phyloP scores from a whole-genome alignment of 148 eudicot genomes.

The Mesembryanthemum crystallinum region DNA sequence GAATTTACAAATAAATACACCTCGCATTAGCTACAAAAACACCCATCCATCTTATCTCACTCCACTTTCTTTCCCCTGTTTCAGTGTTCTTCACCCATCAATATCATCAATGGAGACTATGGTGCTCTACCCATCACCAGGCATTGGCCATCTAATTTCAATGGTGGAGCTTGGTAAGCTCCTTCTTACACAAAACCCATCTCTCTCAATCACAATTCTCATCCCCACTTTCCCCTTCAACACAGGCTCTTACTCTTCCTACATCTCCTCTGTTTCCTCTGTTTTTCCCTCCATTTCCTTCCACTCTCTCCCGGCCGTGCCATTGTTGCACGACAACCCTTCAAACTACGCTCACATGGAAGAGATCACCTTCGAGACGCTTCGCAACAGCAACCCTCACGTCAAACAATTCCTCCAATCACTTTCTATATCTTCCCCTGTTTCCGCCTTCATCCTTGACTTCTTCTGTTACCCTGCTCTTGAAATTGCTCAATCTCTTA shows the following conservation, averaged over 20 bases:
- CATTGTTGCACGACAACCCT: slow-evolving; percentile 22
- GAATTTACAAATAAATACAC: no score
- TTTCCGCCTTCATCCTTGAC: slow-evolving; percentile 46
- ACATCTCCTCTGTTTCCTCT: slow-evolving; percentile 30
- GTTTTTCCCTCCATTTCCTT: slow-evolving; percentile 35
- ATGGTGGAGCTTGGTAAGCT: slow-evolving; percentile 62
- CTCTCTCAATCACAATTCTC: slow-evolving; percentile 9
- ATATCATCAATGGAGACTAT: slow-evolving; percentile 11
- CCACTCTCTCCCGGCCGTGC: slow-evolving; percentile 29
- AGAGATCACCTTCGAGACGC: slow-evolving; percentile 23
- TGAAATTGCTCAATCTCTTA: slow-evolving; percentile 23
- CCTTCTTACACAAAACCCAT: slow-evolving; percentile 1
- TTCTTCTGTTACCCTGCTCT: slow-evolving; percentile 40
- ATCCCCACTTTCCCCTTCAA: slow-evolving; percentile 3
- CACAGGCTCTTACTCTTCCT: slow-evolving; percentile 30
- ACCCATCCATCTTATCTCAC: background rate
- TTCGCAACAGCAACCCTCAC: slow-evolving; percentile 28
- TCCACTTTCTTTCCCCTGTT: background rate
- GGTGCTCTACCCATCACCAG: slow-evolving; percentile 51
- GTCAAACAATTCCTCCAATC: slow-evolving; percentile 31
- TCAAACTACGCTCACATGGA: slow-evolving; percentile 19
- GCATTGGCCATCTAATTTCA: slow-evolving; percentile 55
- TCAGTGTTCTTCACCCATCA: background rate
- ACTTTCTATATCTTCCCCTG: slow-evolving; percentile 5
- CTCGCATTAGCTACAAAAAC: background rate